Conservation (phyloP, 176 grass and related monocot genomes). For the Ampelocalamus luodianensis region DNA sequence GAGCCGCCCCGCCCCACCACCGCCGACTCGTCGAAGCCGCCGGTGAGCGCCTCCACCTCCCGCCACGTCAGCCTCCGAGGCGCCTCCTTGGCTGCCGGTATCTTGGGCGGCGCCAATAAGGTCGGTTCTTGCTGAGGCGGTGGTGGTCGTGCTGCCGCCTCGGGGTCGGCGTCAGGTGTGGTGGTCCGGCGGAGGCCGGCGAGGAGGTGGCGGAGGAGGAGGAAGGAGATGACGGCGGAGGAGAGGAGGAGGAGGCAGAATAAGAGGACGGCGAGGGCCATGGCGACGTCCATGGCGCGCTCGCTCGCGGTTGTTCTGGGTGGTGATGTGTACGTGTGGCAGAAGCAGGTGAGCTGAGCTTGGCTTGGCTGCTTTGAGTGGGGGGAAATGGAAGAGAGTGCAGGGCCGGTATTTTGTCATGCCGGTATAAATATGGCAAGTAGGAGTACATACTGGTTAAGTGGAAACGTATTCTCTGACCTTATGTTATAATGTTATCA, state of each 20-base stretch:
- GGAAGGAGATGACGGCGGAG: slow-evolving; percentile 38
- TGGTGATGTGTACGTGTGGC: background rate
- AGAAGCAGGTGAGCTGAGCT: background rate
- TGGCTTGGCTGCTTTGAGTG: background rate
- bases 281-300: slow-evolving; percentile 49
- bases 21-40: slow-evolving; percentile 60
- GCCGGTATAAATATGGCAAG: no score
- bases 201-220: slow-evolving; percentile 41
- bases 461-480: no score
- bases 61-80: slow-evolving; percentile 52
- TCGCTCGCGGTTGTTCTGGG: background rate
- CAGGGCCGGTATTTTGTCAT: no score
- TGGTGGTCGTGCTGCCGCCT: background rate
- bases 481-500: no score
- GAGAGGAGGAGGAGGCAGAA: slow-evolving; percentile 47
- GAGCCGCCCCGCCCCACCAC: slow-evolving; percentile 85
- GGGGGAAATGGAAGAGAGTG: no score
- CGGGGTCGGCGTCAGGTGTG: background rate
- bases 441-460: no score
- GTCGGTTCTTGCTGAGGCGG: background rate
- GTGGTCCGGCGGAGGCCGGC: background rate
- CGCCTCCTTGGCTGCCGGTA: background rate
- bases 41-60: slow-evolving; percentile 71
- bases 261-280: slow-evolving; percentile 54
- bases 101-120: background rate